A percentile compares a stretch with the other conserved stretches of the same genome.
Evolutionary conservation across 768 basidiomycete genomes (phyloP).

Genomic region (Lentinula aciculospora): DNA sequence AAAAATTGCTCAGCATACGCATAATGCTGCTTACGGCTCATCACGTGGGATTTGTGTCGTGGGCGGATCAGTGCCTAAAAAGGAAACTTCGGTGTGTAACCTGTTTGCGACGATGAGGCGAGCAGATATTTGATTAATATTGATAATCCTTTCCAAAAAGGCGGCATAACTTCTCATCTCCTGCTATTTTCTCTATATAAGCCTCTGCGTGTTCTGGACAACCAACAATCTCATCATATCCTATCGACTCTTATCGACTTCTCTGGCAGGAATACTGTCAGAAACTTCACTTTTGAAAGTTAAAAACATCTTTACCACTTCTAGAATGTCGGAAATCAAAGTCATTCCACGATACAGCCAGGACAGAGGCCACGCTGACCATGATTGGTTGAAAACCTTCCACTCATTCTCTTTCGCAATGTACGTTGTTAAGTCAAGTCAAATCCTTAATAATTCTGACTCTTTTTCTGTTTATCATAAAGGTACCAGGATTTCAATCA

Average conservation of each 20-base stretch:
- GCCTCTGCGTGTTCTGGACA: not conserved
- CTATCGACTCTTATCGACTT: too few species aligned
- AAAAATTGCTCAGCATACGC: not conserved
- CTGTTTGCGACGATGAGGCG: not conserved
- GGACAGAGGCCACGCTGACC: constrained; percentile 69
- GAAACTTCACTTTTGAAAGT: not conserved
- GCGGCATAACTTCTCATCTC: not conserved
- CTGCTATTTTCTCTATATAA: not conserved
- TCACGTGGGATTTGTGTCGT: not conserved
- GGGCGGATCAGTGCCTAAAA: not conserved
- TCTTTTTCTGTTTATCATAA: constrained; percentile 10
- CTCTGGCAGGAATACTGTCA: too few species aligned
- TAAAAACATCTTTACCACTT: not conserved
- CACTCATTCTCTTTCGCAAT: constrained; percentile 76
- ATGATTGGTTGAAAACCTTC: constrained; percentile 85
- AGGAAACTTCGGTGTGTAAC: not conserved
- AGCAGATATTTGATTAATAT: not conserved
- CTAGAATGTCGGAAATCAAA: constrained; percentile 4
- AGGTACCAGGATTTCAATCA: constrained; percentile 60
- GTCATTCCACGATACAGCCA: constrained; percentile 50
- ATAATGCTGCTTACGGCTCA: not conserved
- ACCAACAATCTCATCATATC: too few species aligned
- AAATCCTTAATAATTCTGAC: not conserved
- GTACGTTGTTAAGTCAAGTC: constrained; percentile 30
- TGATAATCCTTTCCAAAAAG: not conserved